A percentile compares a stretch with the other conserved stretches of the same genome.
These are phyloP conservation scores for Yarrowia sp. DNA, from an alignment of 805 yeast genomes.

Conservation along the genomic window DNA sequence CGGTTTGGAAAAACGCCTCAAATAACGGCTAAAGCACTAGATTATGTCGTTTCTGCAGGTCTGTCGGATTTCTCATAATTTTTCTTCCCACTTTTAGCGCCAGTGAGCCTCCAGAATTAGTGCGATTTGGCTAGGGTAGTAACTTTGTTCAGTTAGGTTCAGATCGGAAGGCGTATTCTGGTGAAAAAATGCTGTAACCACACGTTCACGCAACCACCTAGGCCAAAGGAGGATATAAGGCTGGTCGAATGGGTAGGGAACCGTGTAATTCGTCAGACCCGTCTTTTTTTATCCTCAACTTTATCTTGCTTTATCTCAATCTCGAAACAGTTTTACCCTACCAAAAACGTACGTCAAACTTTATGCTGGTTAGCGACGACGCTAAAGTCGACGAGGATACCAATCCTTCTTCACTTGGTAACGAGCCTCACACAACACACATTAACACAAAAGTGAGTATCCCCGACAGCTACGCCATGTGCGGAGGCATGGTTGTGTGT, in stretches of 20 bases:
- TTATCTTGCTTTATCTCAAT: background rate
- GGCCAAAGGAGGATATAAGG: too few relatives aligned
- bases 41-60: background rate
- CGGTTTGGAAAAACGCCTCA: background rate
- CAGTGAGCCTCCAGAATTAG: background rate
- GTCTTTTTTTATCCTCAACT: background rate
- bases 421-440: conserved; percentile 11
- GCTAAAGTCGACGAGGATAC: conserved; percentile 24
- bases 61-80: background rate
- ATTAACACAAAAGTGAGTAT: conserved; percentile 20
- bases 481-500: background rate
- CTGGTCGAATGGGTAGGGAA: background rate
- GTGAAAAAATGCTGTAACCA: background rate
- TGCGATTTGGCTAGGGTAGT: conserved; percentile 6
- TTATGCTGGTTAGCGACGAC: conserved; percentile 22
- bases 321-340: conserved; percentile 5
- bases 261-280: too few relatives aligned
- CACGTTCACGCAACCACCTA: background rate
- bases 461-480: background rate
- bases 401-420: conserved; percentile 16
- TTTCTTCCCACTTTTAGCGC: background rate
- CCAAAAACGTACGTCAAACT: conserved; percentile 18
- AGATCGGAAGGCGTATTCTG: conserved; percentile 21
- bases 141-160: conserved; percentile 2
- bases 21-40: background rate